phyloP scores from a whole-genome alignment of 176 grass and related monocot genomes.

The Ensete ventricosum region DNA sequence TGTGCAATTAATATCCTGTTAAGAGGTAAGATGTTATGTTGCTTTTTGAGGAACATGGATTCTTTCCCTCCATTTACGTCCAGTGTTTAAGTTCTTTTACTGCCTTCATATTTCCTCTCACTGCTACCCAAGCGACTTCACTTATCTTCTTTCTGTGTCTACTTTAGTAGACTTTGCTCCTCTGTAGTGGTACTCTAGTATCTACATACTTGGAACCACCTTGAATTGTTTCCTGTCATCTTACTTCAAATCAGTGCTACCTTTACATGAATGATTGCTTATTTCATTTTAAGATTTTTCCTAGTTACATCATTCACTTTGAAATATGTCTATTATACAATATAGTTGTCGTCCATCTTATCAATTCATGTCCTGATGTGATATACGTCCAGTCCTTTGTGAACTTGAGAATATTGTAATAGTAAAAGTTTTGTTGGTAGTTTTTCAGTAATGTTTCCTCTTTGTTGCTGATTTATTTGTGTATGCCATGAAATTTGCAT shows the following conservation, averaged over 20 bases:
- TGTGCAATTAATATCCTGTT: no score
- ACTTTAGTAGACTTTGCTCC: no score
- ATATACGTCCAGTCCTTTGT: not conserved
- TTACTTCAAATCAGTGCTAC: not conserved
- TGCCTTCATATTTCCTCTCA: not conserved
- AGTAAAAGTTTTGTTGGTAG: no score
- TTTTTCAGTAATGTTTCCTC: not conserved
- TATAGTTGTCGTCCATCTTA: not conserved
- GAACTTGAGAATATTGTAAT: not conserved
- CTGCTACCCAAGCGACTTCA: not conserved
- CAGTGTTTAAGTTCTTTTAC: not conserved
- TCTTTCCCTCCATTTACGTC: no score
- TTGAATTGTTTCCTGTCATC: not conserved
- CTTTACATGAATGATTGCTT: not conserved
- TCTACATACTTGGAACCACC: not conserved
- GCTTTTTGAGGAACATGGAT: not conserved
- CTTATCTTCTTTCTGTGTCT: not conserved
- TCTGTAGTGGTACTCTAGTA: not conserved
- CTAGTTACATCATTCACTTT: not conserved
- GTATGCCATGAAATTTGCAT: not conserved
- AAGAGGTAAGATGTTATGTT: no score
- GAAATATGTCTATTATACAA: not conserved
- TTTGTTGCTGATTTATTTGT: conserved; percentile 15
- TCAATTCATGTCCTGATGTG: not conserved
- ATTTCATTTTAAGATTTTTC: not conserved